Evolutionary conservation across 2,329 filamentous ascomycete species (phyloP).

Genomic region (Pestalotiopsis sp.): DNA sequence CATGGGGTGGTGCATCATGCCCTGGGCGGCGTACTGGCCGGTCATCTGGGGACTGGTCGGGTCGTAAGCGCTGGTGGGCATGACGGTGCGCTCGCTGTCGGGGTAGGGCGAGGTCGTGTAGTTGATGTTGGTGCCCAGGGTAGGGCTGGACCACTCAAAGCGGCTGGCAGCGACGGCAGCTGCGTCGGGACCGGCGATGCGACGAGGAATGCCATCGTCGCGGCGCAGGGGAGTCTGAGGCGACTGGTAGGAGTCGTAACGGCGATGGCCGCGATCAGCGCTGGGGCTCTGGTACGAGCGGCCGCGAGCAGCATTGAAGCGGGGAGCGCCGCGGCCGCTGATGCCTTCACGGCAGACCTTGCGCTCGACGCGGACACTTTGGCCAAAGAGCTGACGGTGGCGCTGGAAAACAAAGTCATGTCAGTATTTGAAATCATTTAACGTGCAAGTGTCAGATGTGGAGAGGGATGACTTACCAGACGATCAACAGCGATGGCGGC

Average conservation of each 20-base stretch:
- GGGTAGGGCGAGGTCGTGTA: constrained; percentile 15
- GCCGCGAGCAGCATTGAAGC: background rate
- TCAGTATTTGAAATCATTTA: constrained; percentile 10
- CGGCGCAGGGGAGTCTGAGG: background rate
- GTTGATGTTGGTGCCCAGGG: constrained; percentile 12
- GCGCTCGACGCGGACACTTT: constrained; percentile 39
- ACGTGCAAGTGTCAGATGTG: background rate
- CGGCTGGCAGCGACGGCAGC: constrained; percentile 4
- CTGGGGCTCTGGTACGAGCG: background rate
- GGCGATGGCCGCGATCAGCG: background rate
- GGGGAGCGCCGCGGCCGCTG: constrained; percentile 8
- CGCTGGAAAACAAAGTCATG: constrained; percentile 29
- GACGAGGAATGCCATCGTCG: background rate
- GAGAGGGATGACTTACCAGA: constrained; percentile 35
- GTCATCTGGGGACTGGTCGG: constrained; percentile 14
- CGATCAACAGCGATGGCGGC: constrained; percentile 38
- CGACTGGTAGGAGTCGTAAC: background rate
- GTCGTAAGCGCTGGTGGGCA: background rate
- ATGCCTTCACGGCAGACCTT: constrained; percentile 29
- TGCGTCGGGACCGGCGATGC: background rate
- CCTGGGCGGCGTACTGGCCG: constrained; percentile 20
- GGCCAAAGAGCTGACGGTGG: constrained; percentile 32
- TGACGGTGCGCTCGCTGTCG: constrained; percentile 7
- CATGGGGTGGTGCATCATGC: background rate
- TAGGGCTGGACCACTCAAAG: background rate